Evolutionary conservation across 2,329 filamentous ascomycete genomes (phyloP).

Genomic region (Coleophoma cylindrospora): DNA sequence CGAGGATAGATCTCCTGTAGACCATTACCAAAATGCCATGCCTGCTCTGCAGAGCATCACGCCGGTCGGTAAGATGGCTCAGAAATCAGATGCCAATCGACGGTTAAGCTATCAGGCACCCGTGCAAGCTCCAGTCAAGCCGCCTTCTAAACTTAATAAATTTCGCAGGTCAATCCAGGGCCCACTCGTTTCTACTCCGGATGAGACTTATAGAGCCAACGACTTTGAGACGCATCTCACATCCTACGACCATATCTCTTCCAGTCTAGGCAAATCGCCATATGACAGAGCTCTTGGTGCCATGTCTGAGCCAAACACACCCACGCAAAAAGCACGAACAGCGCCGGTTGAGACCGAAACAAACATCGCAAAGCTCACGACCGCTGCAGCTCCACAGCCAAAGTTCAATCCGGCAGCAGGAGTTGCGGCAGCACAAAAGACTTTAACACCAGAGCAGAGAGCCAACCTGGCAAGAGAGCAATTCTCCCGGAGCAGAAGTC

Average conservation of each 20-base stretch:
- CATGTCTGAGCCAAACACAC: not conserved
- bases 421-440: constrained; percentile 8
- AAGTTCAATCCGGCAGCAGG: constrained; percentile 8
- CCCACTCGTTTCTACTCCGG: not conserved
- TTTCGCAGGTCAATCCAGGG: not conserved
- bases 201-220: constrained; percentile 1
- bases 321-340: not conserved
- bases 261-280: constrained; percentile 15
- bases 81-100: constrained; percentile 4
- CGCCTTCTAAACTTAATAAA: not conserved
- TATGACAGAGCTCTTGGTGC: constrained; percentile 14
- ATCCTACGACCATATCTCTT: constrained; percentile 13
- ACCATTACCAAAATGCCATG: constrained; percentile 14
- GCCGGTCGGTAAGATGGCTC: constrained; percentile 5
- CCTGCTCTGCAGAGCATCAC: constrained; percentile 15
- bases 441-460: constrained; percentile 12
- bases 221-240: constrained; percentile 21
- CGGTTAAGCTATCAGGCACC: constrained; percentile 1
- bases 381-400: not conserved
- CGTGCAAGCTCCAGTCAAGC: not conserved
- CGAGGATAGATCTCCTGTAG: constrained; percentile 15
- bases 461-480: constrained; percentile 10
- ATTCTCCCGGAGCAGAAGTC: constrained; percentile 6
- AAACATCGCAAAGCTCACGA: not conserved
- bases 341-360: no score